These are phyloP conservation scores for Haplographium delicatum DNA, from an alignment of 495 filamentous ascomycete genomes.

Conservation along the genomic window DNA sequence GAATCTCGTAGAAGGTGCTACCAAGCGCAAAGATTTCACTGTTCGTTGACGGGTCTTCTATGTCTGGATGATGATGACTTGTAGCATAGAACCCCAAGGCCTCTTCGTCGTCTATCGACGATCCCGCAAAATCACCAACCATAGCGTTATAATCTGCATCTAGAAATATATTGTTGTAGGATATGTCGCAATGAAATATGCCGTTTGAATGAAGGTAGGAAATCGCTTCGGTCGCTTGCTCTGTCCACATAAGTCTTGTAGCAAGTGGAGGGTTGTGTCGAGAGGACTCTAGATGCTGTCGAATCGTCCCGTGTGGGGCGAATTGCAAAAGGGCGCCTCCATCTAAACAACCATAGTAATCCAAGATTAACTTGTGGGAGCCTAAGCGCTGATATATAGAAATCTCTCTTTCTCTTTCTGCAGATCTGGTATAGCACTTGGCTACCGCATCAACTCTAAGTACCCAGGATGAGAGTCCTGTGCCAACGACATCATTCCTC, in stretches of 20 bases:
- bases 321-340: background rate
- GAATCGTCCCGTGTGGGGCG: background rate
- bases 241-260: background rate
- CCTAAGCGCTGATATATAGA: background rate
- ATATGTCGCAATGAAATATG: background rate
- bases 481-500: too few relatives aligned
- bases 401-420: background rate
- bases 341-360: background rate
- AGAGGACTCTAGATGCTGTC: background rate
- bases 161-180: background rate
- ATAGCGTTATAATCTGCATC: conserved; percentile 6
- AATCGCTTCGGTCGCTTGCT: background rate
- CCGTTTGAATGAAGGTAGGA: background rate
- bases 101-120: conserved; percentile 23
- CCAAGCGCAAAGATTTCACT: conserved; percentile 29
- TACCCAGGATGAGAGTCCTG: too few relatives aligned
- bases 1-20: conserved; percentile 28
- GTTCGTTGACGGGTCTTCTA: conserved; percentile 3
- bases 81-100: conserved; percentile 23
- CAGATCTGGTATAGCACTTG: too few relatives aligned
- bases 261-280: background rate
- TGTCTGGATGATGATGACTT: conserved; percentile 17
- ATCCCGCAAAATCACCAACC: conserved; percentile 31
- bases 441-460: too few relatives aligned
- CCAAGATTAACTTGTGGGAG: background rate